Conservation (phyloP, 495 filamentous ascomycete genomes). For the Aspergillus baeticus region DNA sequence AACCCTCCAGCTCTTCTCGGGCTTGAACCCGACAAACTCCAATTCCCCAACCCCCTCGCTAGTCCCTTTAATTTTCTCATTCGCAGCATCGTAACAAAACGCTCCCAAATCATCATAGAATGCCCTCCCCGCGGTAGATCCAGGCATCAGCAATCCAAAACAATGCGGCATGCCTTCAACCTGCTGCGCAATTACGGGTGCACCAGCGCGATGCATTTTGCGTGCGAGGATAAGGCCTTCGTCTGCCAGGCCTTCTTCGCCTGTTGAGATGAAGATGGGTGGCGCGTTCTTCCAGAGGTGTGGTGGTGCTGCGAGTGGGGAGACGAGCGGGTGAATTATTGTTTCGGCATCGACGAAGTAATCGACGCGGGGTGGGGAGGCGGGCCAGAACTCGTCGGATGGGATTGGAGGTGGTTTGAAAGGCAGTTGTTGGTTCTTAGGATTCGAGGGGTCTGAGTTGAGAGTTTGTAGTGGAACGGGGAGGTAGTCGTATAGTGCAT, state of each 20-base stretch:
- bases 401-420: conserved; percentile 36
- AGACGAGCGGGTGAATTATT: conserved; percentile 72
- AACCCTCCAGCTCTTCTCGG: conserved; percentile 48
- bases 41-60: conserved; percentile 22
- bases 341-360: conserved; percentile 65
- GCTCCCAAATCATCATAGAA: conserved; percentile 56
- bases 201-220: conserved; percentile 58
- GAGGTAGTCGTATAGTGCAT: conserved; percentile 74
- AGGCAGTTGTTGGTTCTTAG: background rate
- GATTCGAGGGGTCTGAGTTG: background rate
- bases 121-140: conserved; percentile 40
- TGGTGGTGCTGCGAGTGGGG: conserved; percentile 57
- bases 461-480: conserved; percentile 44
- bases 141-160: conserved; percentile 65
- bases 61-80: conserved; percentile 14
- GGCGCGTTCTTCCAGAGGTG: conserved; percentile 64
- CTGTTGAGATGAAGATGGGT: conserved; percentile 71
- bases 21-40: conserved; percentile 54
- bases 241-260: conserved; percentile 78
- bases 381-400: conserved; percentile 68
- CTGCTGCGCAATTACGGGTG: conserved; percentile 65
- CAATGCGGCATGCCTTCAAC: conserved; percentile 91
- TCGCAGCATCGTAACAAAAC: conserved; percentile 52
- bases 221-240: conserved; percentile 64
- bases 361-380: conserved; percentile 63